phyloP scores from a whole-genome alignment of 2,329 filamentous ascomycete genomes.

The Orbilia javanica region DNA sequence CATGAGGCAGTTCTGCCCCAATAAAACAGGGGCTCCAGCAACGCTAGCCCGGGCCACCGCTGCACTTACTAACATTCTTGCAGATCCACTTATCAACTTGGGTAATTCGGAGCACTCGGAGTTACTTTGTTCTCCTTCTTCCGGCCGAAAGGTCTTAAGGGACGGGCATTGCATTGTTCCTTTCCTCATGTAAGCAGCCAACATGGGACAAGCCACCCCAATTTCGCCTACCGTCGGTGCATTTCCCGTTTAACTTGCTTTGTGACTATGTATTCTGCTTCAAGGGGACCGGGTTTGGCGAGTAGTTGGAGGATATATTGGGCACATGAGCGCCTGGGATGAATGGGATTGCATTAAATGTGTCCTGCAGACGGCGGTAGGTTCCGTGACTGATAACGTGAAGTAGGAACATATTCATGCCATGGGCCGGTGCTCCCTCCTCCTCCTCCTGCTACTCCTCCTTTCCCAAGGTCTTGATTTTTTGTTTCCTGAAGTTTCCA shows the following conservation, averaged over 20 bases:
- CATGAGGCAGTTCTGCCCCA: constrained; percentile 27
- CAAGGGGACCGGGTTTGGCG: constrained; percentile 32
- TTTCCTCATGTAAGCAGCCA: constrained; percentile 48
- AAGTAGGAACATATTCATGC: constrained; percentile 25
- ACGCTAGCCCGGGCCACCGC: constrained; percentile 11
- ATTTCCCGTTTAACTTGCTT: constrained; percentile 20
- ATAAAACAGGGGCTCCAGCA: constrained; percentile 12
- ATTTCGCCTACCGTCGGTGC: constrained; percentile 56
- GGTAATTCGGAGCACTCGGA: constrained; percentile 33
- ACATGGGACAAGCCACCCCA: constrained; percentile 52
- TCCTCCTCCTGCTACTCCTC: not conserved
- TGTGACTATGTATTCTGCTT: not conserved
- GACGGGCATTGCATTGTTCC: constrained; percentile 11
- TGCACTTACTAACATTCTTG: constrained; percentile 9
- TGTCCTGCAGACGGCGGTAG: constrained; percentile 48
- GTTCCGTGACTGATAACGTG: constrained; percentile 48
- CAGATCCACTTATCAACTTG: constrained; percentile 29
- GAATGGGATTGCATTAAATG: constrained; percentile 12
- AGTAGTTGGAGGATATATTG: constrained; percentile 5
- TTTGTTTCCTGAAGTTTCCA: constrained; percentile 26
- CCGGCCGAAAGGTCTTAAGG: constrained; percentile 38
- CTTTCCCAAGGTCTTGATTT: not conserved
- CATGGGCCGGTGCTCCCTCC: not conserved
- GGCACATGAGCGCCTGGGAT: constrained; percentile 46
- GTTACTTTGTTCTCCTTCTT: constrained; percentile 40